These are phyloP conservation scores for Podospora pseudoanserina DNA, from an alignment of 495 filamentous ascomycete species.

Conservation along the genomic window DNA sequence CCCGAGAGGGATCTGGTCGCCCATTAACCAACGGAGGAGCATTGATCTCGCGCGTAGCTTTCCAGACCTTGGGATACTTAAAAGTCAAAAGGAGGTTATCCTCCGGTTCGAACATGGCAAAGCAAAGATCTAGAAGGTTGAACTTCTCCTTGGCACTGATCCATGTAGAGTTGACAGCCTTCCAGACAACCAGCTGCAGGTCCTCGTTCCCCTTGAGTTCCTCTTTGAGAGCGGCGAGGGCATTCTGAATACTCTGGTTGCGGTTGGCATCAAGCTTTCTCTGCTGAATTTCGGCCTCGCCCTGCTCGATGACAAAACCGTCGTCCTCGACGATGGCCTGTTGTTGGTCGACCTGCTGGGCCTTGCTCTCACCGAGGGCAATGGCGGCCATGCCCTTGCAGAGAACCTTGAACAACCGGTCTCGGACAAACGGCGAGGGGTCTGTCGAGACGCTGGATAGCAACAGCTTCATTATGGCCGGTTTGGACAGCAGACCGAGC, in stretches of 20 bases:
- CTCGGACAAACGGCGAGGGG: slow-evolving; percentile 74
- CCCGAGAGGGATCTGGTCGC: not conserved
- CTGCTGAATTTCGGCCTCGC: slow-evolving; percentile 55
- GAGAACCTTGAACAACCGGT: slow-evolving; percentile 63
- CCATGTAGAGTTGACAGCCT: slow-evolving; percentile 64
- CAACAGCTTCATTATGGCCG: slow-evolving; percentile 63
- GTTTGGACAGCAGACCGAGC: slow-evolving; percentile 63
- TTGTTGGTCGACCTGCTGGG: slow-evolving; percentile 26
- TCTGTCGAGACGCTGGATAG: slow-evolving; percentile 70
- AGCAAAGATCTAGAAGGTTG: slow-evolving; percentile 74
- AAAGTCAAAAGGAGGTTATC: slow-evolving; percentile 60
- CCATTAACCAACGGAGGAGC: not conserved
- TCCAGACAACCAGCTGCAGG: slow-evolving; percentile 72
- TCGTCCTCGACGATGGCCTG: slow-evolving; percentile 38
- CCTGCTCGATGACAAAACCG: slow-evolving; percentile 77
- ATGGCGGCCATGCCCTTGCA: slow-evolving; percentile 70
- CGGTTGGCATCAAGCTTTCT: slow-evolving; percentile 67
- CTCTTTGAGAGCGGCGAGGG: slow-evolving; percentile 67
- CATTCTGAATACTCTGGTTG: slow-evolving; percentile 70
- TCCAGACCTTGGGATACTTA: slow-evolving; percentile 70
- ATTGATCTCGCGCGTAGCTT: slow-evolving; percentile 46
- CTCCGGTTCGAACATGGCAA: slow-evolving; percentile 64
- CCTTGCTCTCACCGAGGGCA: slow-evolving; percentile 64
- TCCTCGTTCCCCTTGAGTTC: slow-evolving; percentile 60
- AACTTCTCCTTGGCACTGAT: slow-evolving; percentile 68